These are phyloP conservation scores for Aureobasidium sp. DNA, from an alignment of 2,329 filamentous ascomycete genomes.

Conservation along the genomic window DNA sequence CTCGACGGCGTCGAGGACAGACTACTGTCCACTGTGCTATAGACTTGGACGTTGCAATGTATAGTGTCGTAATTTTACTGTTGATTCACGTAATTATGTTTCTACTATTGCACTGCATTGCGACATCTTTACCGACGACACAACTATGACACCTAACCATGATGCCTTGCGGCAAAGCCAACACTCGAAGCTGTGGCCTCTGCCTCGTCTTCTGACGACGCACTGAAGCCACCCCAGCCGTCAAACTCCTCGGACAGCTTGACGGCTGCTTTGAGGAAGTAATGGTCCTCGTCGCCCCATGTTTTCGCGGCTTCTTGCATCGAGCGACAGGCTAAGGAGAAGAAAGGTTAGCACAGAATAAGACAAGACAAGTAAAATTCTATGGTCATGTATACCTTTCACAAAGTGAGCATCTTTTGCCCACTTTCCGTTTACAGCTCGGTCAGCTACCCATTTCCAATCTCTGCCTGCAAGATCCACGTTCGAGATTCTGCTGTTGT, in stretches of 20 bases:
- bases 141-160: not conserved
- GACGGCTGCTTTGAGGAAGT: slow-evolving; percentile 60
- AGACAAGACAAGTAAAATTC: not conserved
- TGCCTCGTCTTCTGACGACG: not conserved
- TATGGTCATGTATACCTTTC: slow-evolving; percentile 51
- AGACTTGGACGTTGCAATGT: not conserved
- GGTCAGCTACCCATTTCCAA: slow-evolving; percentile 70
- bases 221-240: slow-evolving; percentile 45
- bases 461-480: slow-evolving; percentile 55
- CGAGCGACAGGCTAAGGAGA: slow-evolving; percentile 54
- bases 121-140: no score
- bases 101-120: no score
- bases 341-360: not conserved
- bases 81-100: no score
- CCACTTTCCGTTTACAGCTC: slow-evolving; percentile 60
- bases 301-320: slow-evolving; percentile 66
- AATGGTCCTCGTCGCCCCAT: slow-evolving; percentile 62
- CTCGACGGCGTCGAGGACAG: slow-evolving; percentile 81
- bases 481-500: slow-evolving; percentile 53
- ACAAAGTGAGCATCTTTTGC: slow-evolving; percentile 74
- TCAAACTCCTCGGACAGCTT: slow-evolving; percentile 66
- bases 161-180: slow-evolving; percentile 3
- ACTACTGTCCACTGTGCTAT: slow-evolving; percentile 48
- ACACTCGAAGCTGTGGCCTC: slow-evolving; percentile 1
- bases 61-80: no score